Percentiles rank a stretch among this genome's conserved stretches.
Conservation (phyloP, 306 rosid species). For the Lithocarpus polystachyus region DNA sequence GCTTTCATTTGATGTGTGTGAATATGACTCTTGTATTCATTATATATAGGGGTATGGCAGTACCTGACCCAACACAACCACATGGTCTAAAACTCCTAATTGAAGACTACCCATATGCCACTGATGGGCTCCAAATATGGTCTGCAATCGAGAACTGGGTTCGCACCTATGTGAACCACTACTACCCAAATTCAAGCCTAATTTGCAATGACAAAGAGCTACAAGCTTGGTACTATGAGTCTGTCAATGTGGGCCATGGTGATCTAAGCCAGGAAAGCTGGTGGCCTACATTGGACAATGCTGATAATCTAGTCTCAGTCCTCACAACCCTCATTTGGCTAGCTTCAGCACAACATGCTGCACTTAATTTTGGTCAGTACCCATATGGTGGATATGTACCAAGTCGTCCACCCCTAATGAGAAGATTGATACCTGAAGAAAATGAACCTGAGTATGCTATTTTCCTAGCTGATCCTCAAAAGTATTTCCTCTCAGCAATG, state of each 20-base stretch:
- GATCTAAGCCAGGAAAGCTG: conserved; percentile 63
- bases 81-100: conserved; percentile 73
- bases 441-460: conserved; percentile 61
- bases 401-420: conserved; percentile 82
- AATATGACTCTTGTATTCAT: conserved; percentile 21
- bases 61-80: conserved; percentile 76
- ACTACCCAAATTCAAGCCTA: conserved; percentile 59
- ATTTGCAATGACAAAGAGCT: conserved; percentile 67
- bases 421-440: conserved; percentile 76
- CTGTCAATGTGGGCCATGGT: conserved; percentile 87
- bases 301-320: conserved; percentile 58
- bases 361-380: conserved; percentile 95
- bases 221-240: conserved; percentile 84
- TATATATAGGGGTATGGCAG: conserved; percentile 75
- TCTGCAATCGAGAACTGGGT: conserved; percentile 82
- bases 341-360: conserved; percentile 95
- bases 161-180: conserved; percentile 60
- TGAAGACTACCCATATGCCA: conserved; percentile 88
- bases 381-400: conserved; percentile 96
- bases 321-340: conserved; percentile 84
- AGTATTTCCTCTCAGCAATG: conserved; percentile 59
- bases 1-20: not conserved
- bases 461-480: conserved; percentile 78
- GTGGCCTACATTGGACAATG: conserved; percentile 73
- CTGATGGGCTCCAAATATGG: conserved; percentile 87